Base-by-base conservation (phyloP, 495 filamentous ascomycete genomes). In the Podospora bellae-mahoneyi region DNA sequence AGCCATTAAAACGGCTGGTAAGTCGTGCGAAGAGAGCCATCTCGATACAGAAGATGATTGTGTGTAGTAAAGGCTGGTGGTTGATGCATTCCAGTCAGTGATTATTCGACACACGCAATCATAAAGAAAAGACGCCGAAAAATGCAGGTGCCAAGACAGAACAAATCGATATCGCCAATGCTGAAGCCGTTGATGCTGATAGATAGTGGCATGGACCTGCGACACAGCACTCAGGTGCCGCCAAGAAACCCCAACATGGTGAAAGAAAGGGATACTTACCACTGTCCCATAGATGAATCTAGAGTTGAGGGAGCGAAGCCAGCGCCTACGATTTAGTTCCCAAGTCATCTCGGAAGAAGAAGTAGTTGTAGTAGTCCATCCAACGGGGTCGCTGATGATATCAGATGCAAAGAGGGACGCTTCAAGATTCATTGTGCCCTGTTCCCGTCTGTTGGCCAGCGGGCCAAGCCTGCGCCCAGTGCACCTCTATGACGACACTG, bases 1-100 rank as follows among this genome's bases (percentile, higher is more conserved):
- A 96, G 69, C 87, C 84, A 80, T 96, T 96, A 83, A 97, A 99
- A 72, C 93, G 93, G 69, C 91, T 86, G 56, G 87, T 89, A 62
- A 96, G 80, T 70, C 93, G 88, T 72, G 88, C 90, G 65, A 96
- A 85, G 72, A 93, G 86, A 28, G 86, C 88, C 90, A 98, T 91
- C 78, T 97, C 91, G 78, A 97, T 85, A 19, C 96, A 77, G 77
- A 97, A 90, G 64, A 97, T 87, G 66, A 96, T 84, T 48, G 87
- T 83, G 80, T 97, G 93, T 61, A 97, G 83, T 39, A 98, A 82
- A 72, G 95, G 95, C 95, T 99, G 60, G 23, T 44, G 30, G 68
- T 60, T 55, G 64, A 69, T 62, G 70, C 68, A 68, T 67, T 61
- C 26, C 9, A 15, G 66, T 75, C 53, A 66, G 69, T 61, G 23